Evolutionary conservation across 805 yeast genomes (phyloP).

Genomic region (Suhomyces sp.): DNA sequence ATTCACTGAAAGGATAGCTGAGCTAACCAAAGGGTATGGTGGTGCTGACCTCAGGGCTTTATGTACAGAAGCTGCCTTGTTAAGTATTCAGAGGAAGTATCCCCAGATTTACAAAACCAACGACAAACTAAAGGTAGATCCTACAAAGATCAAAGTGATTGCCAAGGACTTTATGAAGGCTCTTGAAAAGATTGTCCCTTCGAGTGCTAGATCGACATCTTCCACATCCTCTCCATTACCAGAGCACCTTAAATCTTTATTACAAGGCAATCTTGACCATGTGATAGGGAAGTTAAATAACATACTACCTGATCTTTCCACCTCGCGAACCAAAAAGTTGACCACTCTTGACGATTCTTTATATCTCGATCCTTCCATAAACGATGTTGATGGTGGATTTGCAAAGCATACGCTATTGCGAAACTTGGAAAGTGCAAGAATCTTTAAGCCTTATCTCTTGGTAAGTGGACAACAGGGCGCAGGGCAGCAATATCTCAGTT

Average conservation of each 20-base stretch:
- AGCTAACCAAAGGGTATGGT: slow-evolving; percentile 90
- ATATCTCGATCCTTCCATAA: slow-evolving; percentile 55
- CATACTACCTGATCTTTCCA: slow-evolving; percentile 50
- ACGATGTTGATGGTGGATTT: slow-evolving; percentile 64
- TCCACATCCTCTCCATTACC: slow-evolving; percentile 78
- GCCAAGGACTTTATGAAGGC: slow-evolving; percentile 87
- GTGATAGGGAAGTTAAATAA: slow-evolving; percentile 49
- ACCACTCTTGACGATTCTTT: slow-evolving; percentile 67
- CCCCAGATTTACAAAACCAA: slow-evolving; percentile 86
- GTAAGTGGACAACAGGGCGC: slow-evolving; percentile 71
- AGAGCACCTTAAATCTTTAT: slow-evolving; percentile 59
- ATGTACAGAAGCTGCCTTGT: slow-evolving; percentile 93
- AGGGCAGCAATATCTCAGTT: slow-evolving; percentile 83
- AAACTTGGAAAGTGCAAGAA: slow-evolving; percentile 53
- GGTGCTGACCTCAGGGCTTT: slow-evolving; percentile 95
- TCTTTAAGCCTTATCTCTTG: slow-evolving; percentile 78
- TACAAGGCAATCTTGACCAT: slow-evolving; percentile 48
- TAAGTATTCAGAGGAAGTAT: slow-evolving; percentile 84
- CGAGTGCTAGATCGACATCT: slow-evolving; percentile 83
- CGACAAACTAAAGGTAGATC: slow-evolving; percentile 72
- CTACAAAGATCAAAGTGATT: slow-evolving; percentile 64
- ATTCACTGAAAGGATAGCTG: slow-evolving; percentile 67
- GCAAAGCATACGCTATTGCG: slow-evolving; percentile 59
- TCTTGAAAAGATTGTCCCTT: slow-evolving; percentile 82
- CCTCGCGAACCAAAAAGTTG: slow-evolving; percentile 39